Evolutionary conservation across 371 early-diverging fungal genomes (phyloP), one percentile per base, ranked within the genome.

Genomic region (Mucor saturninus): DNA sequence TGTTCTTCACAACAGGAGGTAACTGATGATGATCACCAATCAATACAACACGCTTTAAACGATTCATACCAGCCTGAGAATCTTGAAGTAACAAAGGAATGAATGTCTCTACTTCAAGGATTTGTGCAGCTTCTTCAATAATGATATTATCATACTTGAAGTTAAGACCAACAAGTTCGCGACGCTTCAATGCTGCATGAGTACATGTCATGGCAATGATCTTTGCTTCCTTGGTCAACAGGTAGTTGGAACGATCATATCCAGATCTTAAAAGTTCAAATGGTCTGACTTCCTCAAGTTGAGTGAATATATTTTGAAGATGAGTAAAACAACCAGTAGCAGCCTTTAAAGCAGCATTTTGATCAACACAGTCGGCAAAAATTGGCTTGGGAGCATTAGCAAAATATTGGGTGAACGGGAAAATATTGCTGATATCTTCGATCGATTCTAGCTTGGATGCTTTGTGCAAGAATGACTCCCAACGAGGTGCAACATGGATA

Each of bases 51-150:
- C 96, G 92, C 73, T 94, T 85, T 54, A 98, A 72, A 0, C 89
- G 81, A 28, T 81, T 86, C 50, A 75, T 67, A 26, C 83, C 84
- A 60, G 81, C 78, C 32, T 81, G 79, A n/a, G 86, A 69, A 13
- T 85, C 83, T 78, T 97, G 96, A 9, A 98, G 72, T 39, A 92
- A 64, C 66, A 99, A 77, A 5, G 98, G 96, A 35, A 99, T 92
- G 62, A 98, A 91, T 3, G 98, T 89, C 69, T 99, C 99, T 3
- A 97, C 87, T 70, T 99, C 99, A 11, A 97, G 74, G 8, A 98
- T 90, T 72, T 99, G 98, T 14, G 95, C 99, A 0, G 98, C 93
- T 72, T 99, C 99, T 72, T 99, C 99, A 89, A 99, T 91, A 14
- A 99, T 83, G 30, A 99, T 88, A 49, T 86, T 95, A 65, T 98